Base-by-base conservation (phyloP, 1,284 basidiomycete species). In the Abortiporus biennis region DNA sequence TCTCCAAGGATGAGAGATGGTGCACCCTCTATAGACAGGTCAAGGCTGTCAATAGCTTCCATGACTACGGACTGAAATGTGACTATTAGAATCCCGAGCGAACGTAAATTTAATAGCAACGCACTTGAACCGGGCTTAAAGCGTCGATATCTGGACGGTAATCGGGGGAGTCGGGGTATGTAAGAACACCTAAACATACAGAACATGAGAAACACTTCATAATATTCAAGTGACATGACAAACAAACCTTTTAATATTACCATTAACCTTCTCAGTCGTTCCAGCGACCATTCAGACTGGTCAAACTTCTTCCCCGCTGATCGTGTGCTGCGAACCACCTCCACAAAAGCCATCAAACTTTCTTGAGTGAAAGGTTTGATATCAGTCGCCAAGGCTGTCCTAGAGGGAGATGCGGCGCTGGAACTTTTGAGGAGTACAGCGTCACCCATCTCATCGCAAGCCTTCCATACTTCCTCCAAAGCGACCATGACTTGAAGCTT, bases 101-200 rank as follows among this genome's bases (percentile, higher is more conserved):
- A 29, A n/a, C 8, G 27, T 8, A 29, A n/a, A 29, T n/a, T n/a
- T 9, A 29, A 9, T 8, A 33, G 32, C 20, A 23, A 40, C 66
- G 32, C 58, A 83, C 83, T 72, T 93, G 91, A 1, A 96, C 74
- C 16, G 91, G 91, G 16, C 88, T 83, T 44, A 96, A 67, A 30
- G 69, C 65, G 55, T 97, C 92, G 36, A 92, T 72, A 56, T 99
- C 94, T 3, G 87, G 83, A 36, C 90, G 71, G 57, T 90, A 93
- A 56, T 95, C 92, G 3, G 85, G 81, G 1, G 90, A 94, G 45
- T 72, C 71, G 1, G 80, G 68, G 57, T 96, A 97, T 0, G 85
- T 88, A 47, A 95, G 67, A 36, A 90, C 75, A 3, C 78, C 85
- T 86, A 45, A n/a, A 9, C 27, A 4, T 43, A 12, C 6, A 25